These are phyloP conservation scores for Sophora flavescens DNA, from an alignment of 306 rosid species.

Conservation along the genomic window DNA sequence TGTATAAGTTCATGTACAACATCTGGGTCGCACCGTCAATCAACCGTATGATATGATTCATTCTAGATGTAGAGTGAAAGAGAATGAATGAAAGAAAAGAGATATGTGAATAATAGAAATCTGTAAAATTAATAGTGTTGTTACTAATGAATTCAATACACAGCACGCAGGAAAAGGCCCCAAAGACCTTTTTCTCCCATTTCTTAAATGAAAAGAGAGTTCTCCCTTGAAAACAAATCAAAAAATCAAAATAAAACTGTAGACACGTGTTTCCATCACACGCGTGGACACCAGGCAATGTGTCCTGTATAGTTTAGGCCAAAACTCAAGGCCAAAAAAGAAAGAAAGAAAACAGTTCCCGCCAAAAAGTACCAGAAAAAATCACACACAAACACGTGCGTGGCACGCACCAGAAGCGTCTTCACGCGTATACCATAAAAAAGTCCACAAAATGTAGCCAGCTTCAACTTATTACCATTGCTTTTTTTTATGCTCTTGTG, in stretches of 20 bases:
- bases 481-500: conserved; percentile 28
- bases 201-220: conserved; percentile 40
- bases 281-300: conserved; percentile 57
- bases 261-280: conserved; percentile 66
- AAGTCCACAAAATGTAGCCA: conserved; percentile 54
- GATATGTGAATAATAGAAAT: conserved; percentile 1
- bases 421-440: conserved; percentile 51
- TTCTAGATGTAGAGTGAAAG: background rate
- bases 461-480: conserved; percentile 45
- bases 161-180: conserved; percentile 80
- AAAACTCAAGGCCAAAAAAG: conserved; percentile 49
- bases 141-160: conserved; percentile 66
- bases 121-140: conserved; percentile 46
- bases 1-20: conserved; percentile 19
- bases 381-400: conserved; percentile 56
- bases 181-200: conserved; percentile 68
- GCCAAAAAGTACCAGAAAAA: conserved; percentile 55
- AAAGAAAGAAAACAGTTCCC: conserved; percentile 51
- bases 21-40: background rate
- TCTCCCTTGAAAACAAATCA: conserved; percentile 43
- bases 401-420: conserved; percentile 51
- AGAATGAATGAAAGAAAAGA: conserved; percentile 20
- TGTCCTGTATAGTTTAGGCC: conserved; percentile 67
- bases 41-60: conserved; percentile 14
- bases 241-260: conserved; percentile 50